Evolutionary conservation across 345 rosid genomes (phyloP).

Genomic region (Populus ilicifolia): DNA sequence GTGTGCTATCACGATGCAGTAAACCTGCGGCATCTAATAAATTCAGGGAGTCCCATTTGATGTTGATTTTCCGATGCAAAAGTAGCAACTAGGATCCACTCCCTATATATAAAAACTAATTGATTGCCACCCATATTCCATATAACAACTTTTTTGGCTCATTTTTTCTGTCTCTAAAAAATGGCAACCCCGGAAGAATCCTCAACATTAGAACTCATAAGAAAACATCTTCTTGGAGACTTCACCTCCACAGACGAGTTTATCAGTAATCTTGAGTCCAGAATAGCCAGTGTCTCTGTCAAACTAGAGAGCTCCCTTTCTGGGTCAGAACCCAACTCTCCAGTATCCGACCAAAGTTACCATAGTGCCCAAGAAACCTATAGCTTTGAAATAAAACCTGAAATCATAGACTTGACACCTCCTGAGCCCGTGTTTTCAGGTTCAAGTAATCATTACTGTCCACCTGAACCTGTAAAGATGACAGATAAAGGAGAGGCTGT

Average conservation of each 20-base stretch:
- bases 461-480: constrained; percentile 2
- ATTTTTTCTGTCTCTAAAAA: neutral
- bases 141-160: neutral
- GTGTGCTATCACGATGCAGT: neutral
- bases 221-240: constrained; percentile 56
- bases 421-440: neutral
- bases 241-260: constrained; percentile 42
- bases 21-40: neutral
- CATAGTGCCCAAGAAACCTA: neutral
- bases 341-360: constrained; percentile 22
- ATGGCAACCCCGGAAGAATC: constrained; percentile 42
- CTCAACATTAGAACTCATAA: constrained; percentile 38
- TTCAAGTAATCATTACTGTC: constrained; percentile 4
- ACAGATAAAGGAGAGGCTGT: constrained; percentile 8
- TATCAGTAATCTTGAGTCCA: constrained; percentile 26
- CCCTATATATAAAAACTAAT: neutral
- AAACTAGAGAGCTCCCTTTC: constrained; percentile 27
- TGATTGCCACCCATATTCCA: neutral
- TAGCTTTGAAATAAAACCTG: constrained; percentile 23
- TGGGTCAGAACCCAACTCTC: constrained; percentile 37
- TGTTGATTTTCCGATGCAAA: neutral
- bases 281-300: constrained; percentile 24
- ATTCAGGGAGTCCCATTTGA: constrained; percentile 1
- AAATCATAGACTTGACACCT: constrained; percentile 18
- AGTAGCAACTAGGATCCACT: neutral